Evolutionary conservation across 2,329 filamentous ascomycete genomes (phyloP).

Genomic region (Colletotrichum tropicale): DNA sequence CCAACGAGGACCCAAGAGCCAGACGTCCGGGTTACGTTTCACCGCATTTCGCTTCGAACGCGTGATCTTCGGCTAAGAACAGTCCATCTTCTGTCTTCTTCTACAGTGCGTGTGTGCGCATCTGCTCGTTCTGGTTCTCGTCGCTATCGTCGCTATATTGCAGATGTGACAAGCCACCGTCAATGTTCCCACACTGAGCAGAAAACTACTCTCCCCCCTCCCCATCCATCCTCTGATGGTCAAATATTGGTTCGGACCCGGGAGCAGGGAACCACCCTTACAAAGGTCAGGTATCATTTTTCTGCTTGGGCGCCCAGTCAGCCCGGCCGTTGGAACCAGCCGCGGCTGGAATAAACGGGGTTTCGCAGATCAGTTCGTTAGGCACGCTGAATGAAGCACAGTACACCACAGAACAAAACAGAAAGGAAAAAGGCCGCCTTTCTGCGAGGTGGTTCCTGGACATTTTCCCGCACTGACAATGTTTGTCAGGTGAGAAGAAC

Average conservation of each 20-base stretch:
- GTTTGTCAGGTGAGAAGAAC: constrained; percentile 6
- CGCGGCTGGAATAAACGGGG: background rate
- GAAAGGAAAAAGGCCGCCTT: background rate
- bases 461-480: background rate
- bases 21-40: constrained; percentile 7
- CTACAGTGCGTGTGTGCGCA: background rate
- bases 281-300: background rate
- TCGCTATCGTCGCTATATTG: background rate
- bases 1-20: background rate
- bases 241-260: background rate
- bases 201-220: background rate
- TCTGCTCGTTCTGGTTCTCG: background rate
- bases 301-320: background rate
- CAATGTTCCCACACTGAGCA: background rate
- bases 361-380: background rate
- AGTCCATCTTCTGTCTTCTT: background rate
- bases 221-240: background rate
- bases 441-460: background rate
- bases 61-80: background rate
- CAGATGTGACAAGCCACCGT: background rate
- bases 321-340: background rate
- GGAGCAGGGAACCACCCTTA: background rate
- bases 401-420: background rate
- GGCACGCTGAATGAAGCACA: background rate
- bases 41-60: constrained; percentile 12